Evolutionary conservation across 805 yeast genomes (phyloP), one percentile per base, ranked within the genome.

Genomic region (Huiozyma sinensis): DNA sequence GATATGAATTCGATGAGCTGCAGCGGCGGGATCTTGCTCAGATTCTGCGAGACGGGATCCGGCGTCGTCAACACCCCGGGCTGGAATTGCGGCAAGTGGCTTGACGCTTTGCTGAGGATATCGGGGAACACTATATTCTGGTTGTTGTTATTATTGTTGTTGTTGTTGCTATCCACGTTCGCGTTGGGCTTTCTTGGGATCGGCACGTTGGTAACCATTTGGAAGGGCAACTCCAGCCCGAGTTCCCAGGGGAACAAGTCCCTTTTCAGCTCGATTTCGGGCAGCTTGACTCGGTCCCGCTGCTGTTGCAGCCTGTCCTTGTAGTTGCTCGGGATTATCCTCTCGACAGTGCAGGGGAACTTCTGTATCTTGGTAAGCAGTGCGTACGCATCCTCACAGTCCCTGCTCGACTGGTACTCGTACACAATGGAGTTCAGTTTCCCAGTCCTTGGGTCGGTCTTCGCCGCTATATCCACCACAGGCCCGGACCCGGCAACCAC

Each of bases 401-500:
- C 61, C 34, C 49, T 53, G 32, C 57, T 50, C 10, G 54, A 50
- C 40, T 39, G 40, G 42, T 53, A 61, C 34, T 58, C 60, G 36
- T 53, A 52, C 7, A 48, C 38, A 7, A 60, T 50, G 11, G 57
- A 45, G 13, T 56, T 77, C 77, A 70, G 68, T 71, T 64, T 81
- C 71, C 61, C 81, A 60, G 57, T 57, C 27, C 61, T 43, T 5
- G 63, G 60, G 41, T 60, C 63, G 10, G 47, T 50, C 45, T 52
- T 56, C 3, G 54, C 40, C 3, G 46, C 70, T 7, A 82, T 81
- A 49, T 79, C 85, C 11, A 79, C 77, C 28, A 83, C 75, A 3
- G 75, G 73, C 1, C 92, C 92, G 7, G 83, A 71, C 1, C 89
- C 89, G 43, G 83, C 79, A 27, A 82, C 79, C 8, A 83, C 75